Evolutionary conservation across 139 green algal species (phyloP).

Genomic region (Chlorella sorokiniana): DNA sequence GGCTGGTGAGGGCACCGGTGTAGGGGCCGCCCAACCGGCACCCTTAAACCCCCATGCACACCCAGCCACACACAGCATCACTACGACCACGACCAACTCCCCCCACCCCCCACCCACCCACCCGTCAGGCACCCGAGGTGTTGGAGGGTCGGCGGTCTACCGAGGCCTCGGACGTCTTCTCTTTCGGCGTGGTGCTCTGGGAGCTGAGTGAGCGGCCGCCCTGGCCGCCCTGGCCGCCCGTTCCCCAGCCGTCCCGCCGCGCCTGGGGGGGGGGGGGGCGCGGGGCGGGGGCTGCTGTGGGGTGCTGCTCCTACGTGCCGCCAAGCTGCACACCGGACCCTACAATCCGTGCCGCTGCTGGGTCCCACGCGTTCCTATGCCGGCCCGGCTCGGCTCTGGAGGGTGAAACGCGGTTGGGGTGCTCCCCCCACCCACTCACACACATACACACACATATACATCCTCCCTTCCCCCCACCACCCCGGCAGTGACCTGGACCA

Average conservation of each 20-base stretch:
- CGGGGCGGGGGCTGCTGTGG: not conserved
- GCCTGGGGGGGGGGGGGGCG: too few species aligned
- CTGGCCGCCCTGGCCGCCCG: not conserved
- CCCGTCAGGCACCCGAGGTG: constrained; percentile 47
- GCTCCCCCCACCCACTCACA: too few species aligned
- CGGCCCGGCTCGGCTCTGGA: too few species aligned
- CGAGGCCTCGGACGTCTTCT: constrained; percentile 44
- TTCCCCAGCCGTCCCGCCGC: not conserved
- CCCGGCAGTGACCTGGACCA: not conserved
- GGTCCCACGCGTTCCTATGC: too few species aligned
- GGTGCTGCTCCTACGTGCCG: not conserved
- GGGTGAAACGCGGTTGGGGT: too few species aligned
- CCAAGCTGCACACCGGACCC: too few species aligned
- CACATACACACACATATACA: too few species aligned
- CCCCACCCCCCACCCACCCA: not conserved
- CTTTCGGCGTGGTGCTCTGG: not conserved
- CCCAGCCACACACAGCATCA: not conserved
- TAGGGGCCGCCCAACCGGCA: too few species aligned
- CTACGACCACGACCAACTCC: not conserved
- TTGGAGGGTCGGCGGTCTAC: constrained; percentile 42
- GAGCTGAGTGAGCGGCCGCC: not conserved
- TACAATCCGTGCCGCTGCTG: too few species aligned
- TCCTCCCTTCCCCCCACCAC: not conserved
- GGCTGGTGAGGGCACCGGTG: constrained; percentile 47
- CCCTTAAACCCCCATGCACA: not conserved